Evolutionary conservation across 345 rosid species (phyloP).

Genomic region (Tarenaya hassleriana): DNA sequence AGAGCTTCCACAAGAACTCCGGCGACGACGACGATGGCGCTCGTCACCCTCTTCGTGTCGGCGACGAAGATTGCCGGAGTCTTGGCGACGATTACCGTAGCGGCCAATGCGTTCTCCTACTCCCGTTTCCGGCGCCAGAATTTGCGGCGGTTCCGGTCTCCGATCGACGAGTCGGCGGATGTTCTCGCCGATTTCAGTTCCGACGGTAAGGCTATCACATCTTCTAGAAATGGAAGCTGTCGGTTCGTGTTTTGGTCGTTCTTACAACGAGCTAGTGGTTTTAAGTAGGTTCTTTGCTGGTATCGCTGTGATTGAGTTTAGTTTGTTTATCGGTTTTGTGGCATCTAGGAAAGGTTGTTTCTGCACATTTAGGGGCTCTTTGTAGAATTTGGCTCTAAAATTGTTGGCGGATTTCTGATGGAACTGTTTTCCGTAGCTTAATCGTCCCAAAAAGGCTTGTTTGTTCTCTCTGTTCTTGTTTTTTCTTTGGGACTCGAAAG

Average conservation of each 20-base stretch:
- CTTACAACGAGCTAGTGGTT: background rate
- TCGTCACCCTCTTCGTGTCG: slow-evolving; percentile 38
- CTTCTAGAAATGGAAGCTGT: slow-evolving; percentile 2
- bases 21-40: slow-evolving; percentile 28
- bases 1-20: background rate
- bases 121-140: slow-evolving; percentile 55
- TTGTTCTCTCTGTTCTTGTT: background rate
- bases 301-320: too few species aligned
- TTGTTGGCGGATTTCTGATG: too few species aligned
- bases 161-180: slow-evolving; percentile 69
- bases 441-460: background rate
- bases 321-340: too few species aligned
- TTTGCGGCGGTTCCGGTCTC: slow-evolving; percentile 50
- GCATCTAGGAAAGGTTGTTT: too few species aligned
- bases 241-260: background rate
- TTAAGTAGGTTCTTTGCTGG: slow-evolving; percentile 5
- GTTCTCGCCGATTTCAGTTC: slow-evolving; percentile 64
- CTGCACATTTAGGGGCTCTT: too few species aligned
- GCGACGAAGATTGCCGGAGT: slow-evolving; percentile 71
- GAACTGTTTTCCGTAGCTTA: too few species aligned
- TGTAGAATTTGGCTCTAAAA: too few species aligned
- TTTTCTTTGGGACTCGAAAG: background rate
- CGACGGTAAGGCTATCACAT: slow-evolving; percentile 25
- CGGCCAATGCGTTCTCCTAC: slow-evolving; percentile 70
- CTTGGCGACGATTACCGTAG: slow-evolving; percentile 54